Base-by-base conservation (phyloP, 495 filamentous ascomycete genomes). In the Daldinia vernicosa region DNA sequence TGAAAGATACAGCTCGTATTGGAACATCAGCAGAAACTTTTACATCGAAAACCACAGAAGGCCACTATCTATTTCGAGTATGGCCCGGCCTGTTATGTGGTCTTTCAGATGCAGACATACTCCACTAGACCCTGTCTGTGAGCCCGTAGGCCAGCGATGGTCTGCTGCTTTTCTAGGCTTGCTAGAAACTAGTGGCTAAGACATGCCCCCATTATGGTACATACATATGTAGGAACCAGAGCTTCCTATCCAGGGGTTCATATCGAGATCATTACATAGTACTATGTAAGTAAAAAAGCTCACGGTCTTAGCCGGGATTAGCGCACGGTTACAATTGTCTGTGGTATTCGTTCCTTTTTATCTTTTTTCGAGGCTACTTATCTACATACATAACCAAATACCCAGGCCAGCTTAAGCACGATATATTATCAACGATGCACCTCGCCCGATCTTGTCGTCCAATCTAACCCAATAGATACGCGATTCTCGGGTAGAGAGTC, bases 1-100 rank as follows among this genome's bases (percentile, higher is more conserved):
- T 67, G 63, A 55, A 47, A 61, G 64, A 45, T 32, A 67, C 40
- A 66, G 63, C 69, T 77, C 75, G 75, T 77, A 77, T 77, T 75
- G 53, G 62, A 63, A 15, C 53, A 35, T 66, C 64, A 51, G 62
- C 54, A 60, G 62, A 57, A 69, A 55, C 55, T 64, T 57, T 61
- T 35, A 59, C 53, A 45, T 33, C 50, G 55, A 68, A 71, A 57
- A 33, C 45, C 65, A 33, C 60, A 60, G 52, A 58, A 55, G 30
- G 66, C 40, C 37, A 8, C 50, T 53, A 63, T 54, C 61, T 73
- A 54, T 26, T 62, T 72, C 65, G 50, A 69, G 65, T 62, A 73
- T 66, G 32, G 61, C 51, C 60, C 30, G 19, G 14, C 50, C 43
- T 39, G 43, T 58, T 61, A 65, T 61, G 63, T 65, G 30, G 59